Base-by-base conservation (phyloP, 495 filamentous ascomycete species). In the Aspergillus baeticus region DNA sequence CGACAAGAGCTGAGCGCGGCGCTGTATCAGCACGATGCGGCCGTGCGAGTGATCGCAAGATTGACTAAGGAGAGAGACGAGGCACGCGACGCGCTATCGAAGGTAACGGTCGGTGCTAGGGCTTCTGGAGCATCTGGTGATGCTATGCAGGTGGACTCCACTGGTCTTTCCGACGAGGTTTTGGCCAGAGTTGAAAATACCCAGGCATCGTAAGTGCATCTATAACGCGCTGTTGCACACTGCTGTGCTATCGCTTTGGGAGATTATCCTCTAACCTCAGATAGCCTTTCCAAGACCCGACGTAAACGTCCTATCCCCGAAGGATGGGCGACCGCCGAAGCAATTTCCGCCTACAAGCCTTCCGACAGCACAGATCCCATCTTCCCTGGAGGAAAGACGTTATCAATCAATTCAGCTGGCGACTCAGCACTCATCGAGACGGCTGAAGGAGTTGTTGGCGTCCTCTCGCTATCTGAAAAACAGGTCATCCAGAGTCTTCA, bases 1-100 rank as follows among this genome's bases (percentile, higher is more conserved):
- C 80, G 92, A 63, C 92, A 98, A 72, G 95, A 98, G 74, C 84
- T 98, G 29, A 88, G 89, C 43, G 90, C 91, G 2, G 90, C 94
- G 13, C 81, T 98, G 34, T 98, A 98, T 71, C 92, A 97, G 71
- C 87, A 97, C 63, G 94, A 98, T 80, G 95, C 93, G 8, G 94
- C 94, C 35, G 84, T 93, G 6, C 81, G 95, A 53, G 94, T 98
- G 47, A 96, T 98, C 71, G 91, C 90, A 37, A 83, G 95, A 29
- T 66, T 98, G 66, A 88, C 90, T 15, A 84, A 81, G 63, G 94
- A 98, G 75, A 77, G 95, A 50, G 93, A 98, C 63, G 93, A 98
- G 67, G 92, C 94, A 23, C 78, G 93, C 60, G 89, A 96, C 71
- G 91, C 95, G n/a, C 79, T 98, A 31, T 90, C 90, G 10, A 89